Evolutionary conservation across 2,329 filamentous ascomycete genomes (phyloP).

Genomic region (Fusarium sp.): DNA sequence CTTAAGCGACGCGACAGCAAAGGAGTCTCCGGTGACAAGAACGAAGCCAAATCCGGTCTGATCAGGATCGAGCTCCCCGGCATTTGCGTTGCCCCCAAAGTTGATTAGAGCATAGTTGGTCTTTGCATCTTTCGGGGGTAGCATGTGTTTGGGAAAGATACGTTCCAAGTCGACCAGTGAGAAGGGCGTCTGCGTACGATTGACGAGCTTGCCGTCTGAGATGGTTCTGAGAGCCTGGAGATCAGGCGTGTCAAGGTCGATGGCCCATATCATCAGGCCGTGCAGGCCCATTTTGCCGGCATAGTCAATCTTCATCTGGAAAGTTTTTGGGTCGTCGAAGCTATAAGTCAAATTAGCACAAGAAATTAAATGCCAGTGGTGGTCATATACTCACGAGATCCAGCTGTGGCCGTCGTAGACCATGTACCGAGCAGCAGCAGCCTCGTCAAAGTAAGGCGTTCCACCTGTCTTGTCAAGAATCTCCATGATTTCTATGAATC

Average conservation of each 20-base stretch:
- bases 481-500: not conserved
- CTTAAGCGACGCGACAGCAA: not conserved
- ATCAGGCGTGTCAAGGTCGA: not conserved
- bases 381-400: not conserved
- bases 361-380: no score
- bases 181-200: not conserved
- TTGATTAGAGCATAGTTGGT: not conserved
- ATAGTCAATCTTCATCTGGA: not conserved
- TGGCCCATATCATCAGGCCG: not conserved
- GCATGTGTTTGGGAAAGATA: not conserved
- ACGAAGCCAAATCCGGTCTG: not conserved
- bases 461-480: not conserved
- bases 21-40: not conserved
- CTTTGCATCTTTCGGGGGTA: fast-evolving
- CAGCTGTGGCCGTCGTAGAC: not conserved
- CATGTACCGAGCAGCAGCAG: not conserved
- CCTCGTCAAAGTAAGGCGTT: not conserved
- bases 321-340: not conserved
- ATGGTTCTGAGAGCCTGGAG: no score
- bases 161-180: not conserved
- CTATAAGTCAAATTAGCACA: not conserved
- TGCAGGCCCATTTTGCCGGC: not conserved
- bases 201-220: no score
- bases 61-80: fast-evolving
- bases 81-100: not conserved